Conservation (phyloP, 352 stramenopile genomes). For the Elongisporangium anandrum region DNA sequence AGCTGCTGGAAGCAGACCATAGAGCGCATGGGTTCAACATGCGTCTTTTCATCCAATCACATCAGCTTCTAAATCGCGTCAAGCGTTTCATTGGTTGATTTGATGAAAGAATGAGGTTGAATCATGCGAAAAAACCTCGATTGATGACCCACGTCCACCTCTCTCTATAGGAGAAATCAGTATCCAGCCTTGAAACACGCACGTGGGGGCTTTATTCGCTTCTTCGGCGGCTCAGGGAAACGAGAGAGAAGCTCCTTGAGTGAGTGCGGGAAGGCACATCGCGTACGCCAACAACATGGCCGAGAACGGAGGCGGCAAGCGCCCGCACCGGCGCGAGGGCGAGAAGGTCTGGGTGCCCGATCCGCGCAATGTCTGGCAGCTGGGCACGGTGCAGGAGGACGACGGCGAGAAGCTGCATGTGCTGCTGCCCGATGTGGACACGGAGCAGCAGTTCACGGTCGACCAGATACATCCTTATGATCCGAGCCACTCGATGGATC, state of each 20-base stretch:
- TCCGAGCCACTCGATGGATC: conserved; percentile 82
- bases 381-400: conserved; percentile 83
- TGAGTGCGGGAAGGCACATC: not conserved
- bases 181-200: not conserved
- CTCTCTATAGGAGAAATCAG: not conserved
- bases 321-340: conserved; percentile 61
- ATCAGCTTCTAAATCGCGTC: not conserved
- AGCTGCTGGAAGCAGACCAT: not conserved
- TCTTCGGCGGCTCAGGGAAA: not conserved
- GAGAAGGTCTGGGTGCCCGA: conserved; percentile 88
- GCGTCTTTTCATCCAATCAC: not conserved
- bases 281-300: not conserved
- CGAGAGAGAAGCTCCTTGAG: not conserved
- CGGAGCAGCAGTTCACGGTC: conserved; percentile 76
- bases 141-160: not conserved
- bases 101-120: not conserved
- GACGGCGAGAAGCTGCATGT: conserved; percentile 84
- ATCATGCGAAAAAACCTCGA: not conserved
- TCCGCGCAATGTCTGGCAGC: conserved; percentile 81
- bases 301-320: conserved; percentile 32
- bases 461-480: conserved; percentile 89
- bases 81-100: not conserved
- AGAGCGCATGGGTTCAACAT: not conserved
- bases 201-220: not conserved
- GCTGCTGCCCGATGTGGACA: conserved; percentile 68